Percentiles rank a stretch among this genome's conserved stretches.
Conservation (phyloP, 1,139 yeast genomes). For the Debaryomycetaceae sp. region DNA sequence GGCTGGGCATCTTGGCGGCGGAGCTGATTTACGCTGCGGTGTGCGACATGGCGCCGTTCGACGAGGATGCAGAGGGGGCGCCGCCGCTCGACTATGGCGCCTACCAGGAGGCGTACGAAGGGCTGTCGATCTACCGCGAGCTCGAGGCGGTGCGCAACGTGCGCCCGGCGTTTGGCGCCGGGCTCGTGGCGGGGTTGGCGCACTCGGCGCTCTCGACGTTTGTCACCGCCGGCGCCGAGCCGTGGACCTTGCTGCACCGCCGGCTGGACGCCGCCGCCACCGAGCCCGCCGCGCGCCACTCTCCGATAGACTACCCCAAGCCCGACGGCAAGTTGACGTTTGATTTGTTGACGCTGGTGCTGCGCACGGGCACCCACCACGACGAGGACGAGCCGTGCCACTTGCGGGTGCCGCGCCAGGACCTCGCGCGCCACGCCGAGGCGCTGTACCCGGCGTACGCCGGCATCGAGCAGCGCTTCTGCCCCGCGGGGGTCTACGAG, state of each 20-base stretch:
- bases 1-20: conserved; percentile 92
- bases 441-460: conserved; percentile 67
- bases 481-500: conserved; percentile 98
- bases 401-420: conserved; percentile 73
- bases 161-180: conserved; percentile 83
- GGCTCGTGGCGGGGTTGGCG: conserved; percentile 72
- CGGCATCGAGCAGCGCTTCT: conserved; percentile 87
- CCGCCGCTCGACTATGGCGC: conserved; percentile 48
- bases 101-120: conserved; percentile 61
- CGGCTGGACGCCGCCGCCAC: conserved; percentile 73
- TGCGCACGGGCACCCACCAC: conserved; percentile 93
- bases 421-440: conserved; percentile 62
- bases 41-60: conserved; percentile 44
- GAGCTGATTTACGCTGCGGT: conserved; percentile 68
- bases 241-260: conserved; percentile 79
- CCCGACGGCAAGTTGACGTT: conserved; percentile 90
- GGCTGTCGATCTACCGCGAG: conserved; percentile 86
- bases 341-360: conserved; percentile 86
- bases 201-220: conserved; percentile 85
- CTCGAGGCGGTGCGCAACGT: conserved; percentile 79
- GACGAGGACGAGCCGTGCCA: conserved; percentile 93
- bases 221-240: conserved; percentile 70
- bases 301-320: conserved; percentile 83
- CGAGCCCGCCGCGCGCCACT: conserved; percentile 55
- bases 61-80: conserved; percentile 38